phyloP scores from a whole-genome alignment of 441 rosid species.

The Arabidopsis lyrata region DNA sequence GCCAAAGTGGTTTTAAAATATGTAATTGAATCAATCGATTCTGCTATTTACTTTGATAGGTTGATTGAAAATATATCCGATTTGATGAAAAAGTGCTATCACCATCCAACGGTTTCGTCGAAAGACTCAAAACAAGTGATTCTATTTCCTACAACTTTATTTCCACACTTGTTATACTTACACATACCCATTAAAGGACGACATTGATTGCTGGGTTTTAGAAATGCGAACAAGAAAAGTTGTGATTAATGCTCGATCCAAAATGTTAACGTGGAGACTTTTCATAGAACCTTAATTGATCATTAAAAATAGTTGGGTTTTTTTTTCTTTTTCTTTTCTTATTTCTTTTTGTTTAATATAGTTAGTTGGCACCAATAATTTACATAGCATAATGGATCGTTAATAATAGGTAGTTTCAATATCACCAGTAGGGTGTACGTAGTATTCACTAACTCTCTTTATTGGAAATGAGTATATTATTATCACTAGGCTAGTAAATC shows the following conservation, averaged over 20 bases:
- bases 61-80: not conserved
- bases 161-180: not conserved
- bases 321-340: too few species aligned
- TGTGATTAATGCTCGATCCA: conserved; percentile 3
- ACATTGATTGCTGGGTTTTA: not conserved
- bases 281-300: conserved; percentile 4
- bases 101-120: not conserved
- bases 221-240: not conserved
- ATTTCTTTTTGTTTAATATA: too few species aligned
- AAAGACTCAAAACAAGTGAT: not conserved
- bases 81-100: not conserved
- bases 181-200: not conserved
- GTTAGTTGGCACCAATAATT: not conserved
- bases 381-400: not conserved
- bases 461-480: not conserved
- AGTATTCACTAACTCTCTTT: not conserved
- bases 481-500: not conserved
- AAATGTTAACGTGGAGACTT: conserved; percentile 2
- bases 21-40: not conserved
- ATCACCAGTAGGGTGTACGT: not conserved
- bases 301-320: not conserved
- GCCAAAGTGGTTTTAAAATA: too few species aligned
- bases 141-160: not conserved
- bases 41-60: not conserved
- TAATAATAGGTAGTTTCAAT: not conserved